These are phyloP conservation scores for Entomortierella beljakovae DNA, from an alignment of 192 early-diverging fungal species.

Conservation along the genomic window DNA sequence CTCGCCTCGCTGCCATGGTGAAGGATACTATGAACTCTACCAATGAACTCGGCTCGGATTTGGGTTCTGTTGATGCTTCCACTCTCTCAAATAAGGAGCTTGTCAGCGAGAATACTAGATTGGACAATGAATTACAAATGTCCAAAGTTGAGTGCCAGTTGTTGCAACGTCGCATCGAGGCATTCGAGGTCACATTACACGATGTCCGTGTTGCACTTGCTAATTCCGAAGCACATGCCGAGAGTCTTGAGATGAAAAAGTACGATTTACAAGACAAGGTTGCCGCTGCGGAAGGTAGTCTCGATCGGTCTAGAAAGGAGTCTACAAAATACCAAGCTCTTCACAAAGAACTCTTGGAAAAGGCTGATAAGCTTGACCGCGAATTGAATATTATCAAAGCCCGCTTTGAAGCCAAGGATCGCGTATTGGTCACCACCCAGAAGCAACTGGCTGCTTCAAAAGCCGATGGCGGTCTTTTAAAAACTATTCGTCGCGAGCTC, in stretches of 20 bases:
- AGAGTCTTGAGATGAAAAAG: slow-evolving; percentile 49
- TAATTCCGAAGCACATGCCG: slow-evolving; percentile 34
- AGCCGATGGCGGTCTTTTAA: slow-evolving; percentile 37
- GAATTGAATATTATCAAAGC: slow-evolving; percentile 36
- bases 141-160: slow-evolving; percentile 28
- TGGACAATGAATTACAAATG: slow-evolving; percentile 39
- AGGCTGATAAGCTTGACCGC: slow-evolving; percentile 25
- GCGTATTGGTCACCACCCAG: slow-evolving; percentile 33
- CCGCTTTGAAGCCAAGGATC: slow-evolving; percentile 46
- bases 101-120: slow-evolving; percentile 23
- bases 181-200: slow-evolving; percentile 45
- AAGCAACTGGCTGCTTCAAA: slow-evolving; percentile 39
- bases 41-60: background rate
- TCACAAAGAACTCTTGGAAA: slow-evolving; percentile 44
- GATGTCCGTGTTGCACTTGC: slow-evolving; percentile 47
- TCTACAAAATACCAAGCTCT: slow-evolving; percentile 35
- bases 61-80: background rate
- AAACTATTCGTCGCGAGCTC: slow-evolving; percentile 45
- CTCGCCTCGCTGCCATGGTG: slow-evolving; percentile 41
- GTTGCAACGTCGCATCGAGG: slow-evolving; percentile 41
- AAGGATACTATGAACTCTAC: slow-evolving; percentile 36
- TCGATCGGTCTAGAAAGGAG: slow-evolving; percentile 34
- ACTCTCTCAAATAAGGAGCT: slow-evolving; percentile 26
- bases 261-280: slow-evolving; percentile 49
- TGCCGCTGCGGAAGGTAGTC: slow-evolving; percentile 23